These are phyloP conservation scores for Stramenopiles sp. DNA, from an alignment of 352 stramenopile genomes.

Conservation along the genomic window DNA sequence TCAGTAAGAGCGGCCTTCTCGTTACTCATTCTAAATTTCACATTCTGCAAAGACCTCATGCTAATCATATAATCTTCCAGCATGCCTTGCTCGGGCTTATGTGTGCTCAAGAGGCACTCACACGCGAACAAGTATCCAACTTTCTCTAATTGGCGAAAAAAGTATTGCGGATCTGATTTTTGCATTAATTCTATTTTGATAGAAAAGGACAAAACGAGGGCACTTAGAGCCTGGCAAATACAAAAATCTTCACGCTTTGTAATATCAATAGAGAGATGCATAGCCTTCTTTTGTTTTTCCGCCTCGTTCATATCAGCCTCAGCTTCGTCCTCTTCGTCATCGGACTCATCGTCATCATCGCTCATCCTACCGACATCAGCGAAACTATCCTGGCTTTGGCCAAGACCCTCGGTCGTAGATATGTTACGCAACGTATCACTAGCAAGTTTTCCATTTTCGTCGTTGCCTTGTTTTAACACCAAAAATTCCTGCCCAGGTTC, in stretches of 20 bases:
- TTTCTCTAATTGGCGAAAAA: constrained; percentile 10
- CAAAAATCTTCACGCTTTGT: constrained; percentile 8
- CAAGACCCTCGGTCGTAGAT: not conserved
- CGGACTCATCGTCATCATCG: not conserved
- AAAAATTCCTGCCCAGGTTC: not conserved
- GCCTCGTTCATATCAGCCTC: not conserved
- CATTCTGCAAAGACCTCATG: not conserved
- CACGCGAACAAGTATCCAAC: not conserved
- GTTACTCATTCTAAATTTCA: constrained; percentile 2
- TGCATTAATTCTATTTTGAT: constrained; percentile 6
- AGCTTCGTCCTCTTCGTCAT: not conserved
- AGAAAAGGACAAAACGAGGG: not conserved
- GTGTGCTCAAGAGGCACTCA: not conserved
- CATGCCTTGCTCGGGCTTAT: constrained; percentile 8
- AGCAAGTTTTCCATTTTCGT: not conserved
- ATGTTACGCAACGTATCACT: not conserved
- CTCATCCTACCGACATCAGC: not conserved
- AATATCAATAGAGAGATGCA: not conserved
- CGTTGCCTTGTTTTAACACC: not conserved
- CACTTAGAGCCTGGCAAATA: constrained; percentile 9
- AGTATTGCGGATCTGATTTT: not conserved
- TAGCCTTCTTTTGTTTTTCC: constrained; percentile 5
- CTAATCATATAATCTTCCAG: not conserved
- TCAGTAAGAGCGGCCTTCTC: not conserved
- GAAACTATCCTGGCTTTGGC: not conserved